Evolutionary conservation across 768 basidiomycete species (phyloP).

Genomic region (Amanita exitialis): DNA sequence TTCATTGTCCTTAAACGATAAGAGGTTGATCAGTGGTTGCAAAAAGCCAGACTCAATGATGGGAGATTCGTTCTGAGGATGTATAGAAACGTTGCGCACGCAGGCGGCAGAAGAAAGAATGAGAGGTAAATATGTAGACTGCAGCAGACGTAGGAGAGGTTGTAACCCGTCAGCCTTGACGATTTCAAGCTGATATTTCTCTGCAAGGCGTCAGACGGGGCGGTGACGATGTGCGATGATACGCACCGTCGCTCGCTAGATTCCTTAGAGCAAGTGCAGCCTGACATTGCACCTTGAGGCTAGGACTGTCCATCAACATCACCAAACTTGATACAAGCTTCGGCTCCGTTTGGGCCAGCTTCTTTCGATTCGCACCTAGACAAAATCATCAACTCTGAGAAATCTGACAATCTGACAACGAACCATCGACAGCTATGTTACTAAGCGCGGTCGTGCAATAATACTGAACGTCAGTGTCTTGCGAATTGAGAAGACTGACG

Average conservation of each 20-base stretch:
- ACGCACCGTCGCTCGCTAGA: slow-evolving; percentile 89
- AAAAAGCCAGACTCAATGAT: slow-evolving; percentile 99
- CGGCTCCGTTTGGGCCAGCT: slow-evolving; percentile 87
- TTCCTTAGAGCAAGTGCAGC: slow-evolving; percentile 94
- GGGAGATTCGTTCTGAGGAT: slow-evolving; percentile 96
- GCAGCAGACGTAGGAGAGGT: slow-evolving; percentile 86
- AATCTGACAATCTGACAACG: not conserved
- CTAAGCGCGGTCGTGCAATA: slow-evolving; percentile 98
- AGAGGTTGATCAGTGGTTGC: slow-evolving; percentile 88
- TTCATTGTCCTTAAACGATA: slow-evolving; percentile 99
- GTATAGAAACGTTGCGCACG: slow-evolving; percentile 98
- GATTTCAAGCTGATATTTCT: slow-evolving; percentile 98
- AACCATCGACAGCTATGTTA: slow-evolving; percentile 97
- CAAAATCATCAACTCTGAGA: slow-evolving; percentile 4
- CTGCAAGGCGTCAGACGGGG: slow-evolving; percentile 28
- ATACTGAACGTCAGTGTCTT: slow-evolving; percentile 99
- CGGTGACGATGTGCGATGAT: not conserved
- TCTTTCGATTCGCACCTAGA: slow-evolving; percentile 80
- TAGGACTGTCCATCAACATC: slow-evolving; percentile 92
- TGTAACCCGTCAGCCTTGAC: slow-evolving; percentile 92
- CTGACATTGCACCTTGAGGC: slow-evolving; percentile 97
- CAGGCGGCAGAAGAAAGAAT: slow-evolving; percentile 98
- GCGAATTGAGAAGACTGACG: slow-evolving; percentile 86
- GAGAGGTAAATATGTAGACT: slow-evolving; percentile 94
- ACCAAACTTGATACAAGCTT: slow-evolving; percentile 92